A percentile compares a stretch with the other conserved stretches of the same genome.
Conservation (phyloP, 2,329 filamentous ascomycete species). For the Shiraia bambusicola region DNA sequence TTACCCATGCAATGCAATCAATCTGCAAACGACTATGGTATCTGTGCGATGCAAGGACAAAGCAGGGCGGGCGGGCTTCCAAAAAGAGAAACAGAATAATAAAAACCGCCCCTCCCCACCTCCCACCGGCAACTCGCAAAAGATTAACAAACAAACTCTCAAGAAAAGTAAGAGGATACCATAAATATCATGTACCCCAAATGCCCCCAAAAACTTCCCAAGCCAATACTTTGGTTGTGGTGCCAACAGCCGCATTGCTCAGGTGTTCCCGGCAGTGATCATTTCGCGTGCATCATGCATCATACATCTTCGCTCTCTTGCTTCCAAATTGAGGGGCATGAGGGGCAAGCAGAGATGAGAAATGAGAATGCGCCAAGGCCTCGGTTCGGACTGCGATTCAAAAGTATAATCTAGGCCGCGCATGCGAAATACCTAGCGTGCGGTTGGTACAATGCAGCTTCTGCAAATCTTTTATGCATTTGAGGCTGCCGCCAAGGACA, state of each 20-base stretch:
- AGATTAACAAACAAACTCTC: slow-evolving; percentile 12
- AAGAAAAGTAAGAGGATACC: slow-evolving; percentile 14
- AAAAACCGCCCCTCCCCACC: too few relatives aligned
- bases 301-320: slow-evolving; percentile 15
- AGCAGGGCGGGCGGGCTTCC: slow-evolving; percentile 22
- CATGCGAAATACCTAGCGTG: too few relatives aligned
- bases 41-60: slow-evolving; percentile 18
- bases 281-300: slow-evolving; percentile 24
- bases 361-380: too few relatives aligned
- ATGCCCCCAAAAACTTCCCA: slow-evolving; percentile 5
- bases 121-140: slow-evolving; percentile 6
- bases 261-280: slow-evolving; percentile 13
- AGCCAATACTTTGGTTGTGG: slow-evolving; percentile 11
- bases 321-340: slow-evolving; percentile 12
- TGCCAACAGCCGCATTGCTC: slow-evolving; percentile 15
- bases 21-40: slow-evolving; percentile 18
- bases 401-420: too few relatives aligned
- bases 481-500: too few relatives aligned
- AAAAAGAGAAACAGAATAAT: slow-evolving; percentile 25
- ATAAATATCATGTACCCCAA: slow-evolving; percentile 8
- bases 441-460: too few relatives aligned
- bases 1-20: slow-evolving; percentile 35
- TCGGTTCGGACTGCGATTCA: too few relatives aligned
- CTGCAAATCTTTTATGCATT: too few relatives aligned
- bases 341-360: too few relatives aligned